These are phyloP conservation scores for Phylloporus rhodoxanthus DNA, from an alignment of 768 basidiomycete species.

Conservation along the genomic window DNA sequence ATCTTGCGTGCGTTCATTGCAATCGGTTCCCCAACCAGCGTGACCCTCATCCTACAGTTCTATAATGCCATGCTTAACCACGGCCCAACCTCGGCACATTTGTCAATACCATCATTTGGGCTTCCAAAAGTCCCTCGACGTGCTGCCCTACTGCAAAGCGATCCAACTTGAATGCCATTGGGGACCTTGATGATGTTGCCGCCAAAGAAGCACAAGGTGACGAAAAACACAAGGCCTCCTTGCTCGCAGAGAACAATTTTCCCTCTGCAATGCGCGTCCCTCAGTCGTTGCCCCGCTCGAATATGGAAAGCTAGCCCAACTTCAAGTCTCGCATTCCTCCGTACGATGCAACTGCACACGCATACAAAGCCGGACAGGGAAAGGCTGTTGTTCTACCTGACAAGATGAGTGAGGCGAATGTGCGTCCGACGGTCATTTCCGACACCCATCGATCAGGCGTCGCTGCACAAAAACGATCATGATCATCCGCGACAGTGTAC, in stretches of 20 bases:
- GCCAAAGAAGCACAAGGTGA: slow-evolving; percentile 16
- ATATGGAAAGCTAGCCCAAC: slow-evolving; percentile 65
- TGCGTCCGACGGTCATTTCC: no score
- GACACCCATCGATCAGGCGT: not conserved
- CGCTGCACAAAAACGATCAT: not conserved
- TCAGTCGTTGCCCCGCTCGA: slow-evolving; percentile 8
- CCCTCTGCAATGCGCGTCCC: slow-evolving; percentile 52
- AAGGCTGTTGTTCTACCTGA: slow-evolving; percentile 72
- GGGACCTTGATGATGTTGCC: slow-evolving; percentile 1
- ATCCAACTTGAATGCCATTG: slow-evolving; percentile 11
- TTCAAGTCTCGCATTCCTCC: slow-evolving; percentile 91
- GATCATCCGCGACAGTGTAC: not conserved
- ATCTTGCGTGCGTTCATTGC: slow-evolving; percentile 47
- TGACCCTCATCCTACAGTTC: slow-evolving; percentile 52
- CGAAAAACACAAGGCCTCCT: slow-evolving; percentile 35
- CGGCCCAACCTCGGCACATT: slow-evolving; percentile 66
- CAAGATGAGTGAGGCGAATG: slow-evolving; percentile 50
- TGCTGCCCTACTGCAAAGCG: slow-evolving; percentile 41
- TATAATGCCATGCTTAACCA: slow-evolving; percentile 68
- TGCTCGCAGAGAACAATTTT: slow-evolving; percentile 66
- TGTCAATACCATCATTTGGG: slow-evolving; percentile 48
- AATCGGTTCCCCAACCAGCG: slow-evolving; percentile 41
- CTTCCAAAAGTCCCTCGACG: slow-evolving; percentile 41
- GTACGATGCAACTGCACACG: slow-evolving; percentile 94
- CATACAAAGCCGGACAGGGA: slow-evolving; percentile 83